These are phyloP conservation scores for Pterocarpus santalinus DNA, from an alignment of 306 rosid species.

Conservation along the genomic window DNA sequence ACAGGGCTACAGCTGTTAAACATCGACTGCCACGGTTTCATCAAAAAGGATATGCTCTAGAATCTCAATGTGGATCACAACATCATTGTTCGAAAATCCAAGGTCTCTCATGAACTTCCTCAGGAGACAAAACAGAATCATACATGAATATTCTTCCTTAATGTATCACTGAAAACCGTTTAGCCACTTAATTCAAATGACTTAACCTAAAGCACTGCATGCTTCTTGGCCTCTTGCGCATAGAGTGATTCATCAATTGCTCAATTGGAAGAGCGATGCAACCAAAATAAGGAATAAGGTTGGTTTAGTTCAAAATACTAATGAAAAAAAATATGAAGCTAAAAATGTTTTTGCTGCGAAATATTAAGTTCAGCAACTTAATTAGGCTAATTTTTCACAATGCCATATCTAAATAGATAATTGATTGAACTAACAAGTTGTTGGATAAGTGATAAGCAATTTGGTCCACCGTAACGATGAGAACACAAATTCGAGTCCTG, in stretches of 20 bases:
- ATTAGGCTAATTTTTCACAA: no score
- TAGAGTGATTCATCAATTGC: neutral
- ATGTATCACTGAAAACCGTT: constrained; percentile 23
- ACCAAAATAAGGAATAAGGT: neutral
- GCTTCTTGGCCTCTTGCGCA: constrained; percentile 13
- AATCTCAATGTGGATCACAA: constrained; percentile 43
- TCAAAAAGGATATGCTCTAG: constrained; percentile 18
- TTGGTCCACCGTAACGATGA: no score
- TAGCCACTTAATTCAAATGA: constrained; percentile 25
- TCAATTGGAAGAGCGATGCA: constrained; percentile 10
- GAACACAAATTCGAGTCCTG: no score
- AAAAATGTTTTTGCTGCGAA: neutral
- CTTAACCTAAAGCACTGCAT: constrained; percentile 30
- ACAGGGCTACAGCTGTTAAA: no score
- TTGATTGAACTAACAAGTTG: no score
- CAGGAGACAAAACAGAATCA: constrained; percentile 54
- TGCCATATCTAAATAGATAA: no score
- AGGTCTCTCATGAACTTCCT: constrained; percentile 50
- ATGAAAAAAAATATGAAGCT: neutral
- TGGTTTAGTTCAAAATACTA: neutral
- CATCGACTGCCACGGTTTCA: no score
- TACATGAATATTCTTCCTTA: constrained; percentile 47
- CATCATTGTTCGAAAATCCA: constrained; percentile 47
- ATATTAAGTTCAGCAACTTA: no score
- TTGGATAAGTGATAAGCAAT: no score